Percentiles rank a stretch among this genome's conserved stretches.
Conservation (phyloP, 345 rosid genomes). For the Erucastrum elatum region DNA sequence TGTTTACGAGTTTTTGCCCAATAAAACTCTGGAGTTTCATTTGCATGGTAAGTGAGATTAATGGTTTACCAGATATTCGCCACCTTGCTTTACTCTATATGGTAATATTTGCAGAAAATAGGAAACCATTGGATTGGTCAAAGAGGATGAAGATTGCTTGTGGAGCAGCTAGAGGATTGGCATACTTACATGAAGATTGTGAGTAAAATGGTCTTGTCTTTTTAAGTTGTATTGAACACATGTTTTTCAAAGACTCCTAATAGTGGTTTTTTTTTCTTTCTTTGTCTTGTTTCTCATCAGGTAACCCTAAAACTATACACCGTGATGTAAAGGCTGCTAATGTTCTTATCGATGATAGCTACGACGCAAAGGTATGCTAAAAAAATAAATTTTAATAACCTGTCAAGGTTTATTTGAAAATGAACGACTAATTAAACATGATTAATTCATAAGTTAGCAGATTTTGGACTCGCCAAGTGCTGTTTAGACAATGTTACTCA, state of each 20-base stretch:
- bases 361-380: slow-evolving; percentile 61
- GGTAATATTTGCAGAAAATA: slow-evolving; percentile 53
- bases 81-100: background rate
- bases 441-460: slow-evolving; percentile 64
- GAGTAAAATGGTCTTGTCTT: slow-evolving; percentile 35
- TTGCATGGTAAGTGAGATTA: slow-evolving; percentile 60
- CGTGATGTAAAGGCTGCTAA: slow-evolving; percentile 87
- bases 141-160: slow-evolving; percentile 57
- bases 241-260: background rate
- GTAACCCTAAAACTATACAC: slow-evolving; percentile 83
- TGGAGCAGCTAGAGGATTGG: slow-evolving; percentile 53
- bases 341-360: slow-evolving; percentile 71
- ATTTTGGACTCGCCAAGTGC: slow-evolving; percentile 84
- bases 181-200: slow-evolving; percentile 93
- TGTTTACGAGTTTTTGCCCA: slow-evolving; percentile 31
- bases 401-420: background rate
- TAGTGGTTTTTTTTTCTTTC: slow-evolving; percentile 3
- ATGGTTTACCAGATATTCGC: too few species aligned
- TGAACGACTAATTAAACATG: background rate
- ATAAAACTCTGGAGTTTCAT: slow-evolving; percentile 61
- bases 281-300: slow-evolving; percentile 37
- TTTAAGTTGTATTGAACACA: background rate
- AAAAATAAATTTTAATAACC: background rate
- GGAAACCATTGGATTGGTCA: slow-evolving; percentile 64
- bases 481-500: slow-evolving; percentile 74